Conservation (phyloP, 1,139 yeast species). For the Meyerozyma elateridarum region DNA sequence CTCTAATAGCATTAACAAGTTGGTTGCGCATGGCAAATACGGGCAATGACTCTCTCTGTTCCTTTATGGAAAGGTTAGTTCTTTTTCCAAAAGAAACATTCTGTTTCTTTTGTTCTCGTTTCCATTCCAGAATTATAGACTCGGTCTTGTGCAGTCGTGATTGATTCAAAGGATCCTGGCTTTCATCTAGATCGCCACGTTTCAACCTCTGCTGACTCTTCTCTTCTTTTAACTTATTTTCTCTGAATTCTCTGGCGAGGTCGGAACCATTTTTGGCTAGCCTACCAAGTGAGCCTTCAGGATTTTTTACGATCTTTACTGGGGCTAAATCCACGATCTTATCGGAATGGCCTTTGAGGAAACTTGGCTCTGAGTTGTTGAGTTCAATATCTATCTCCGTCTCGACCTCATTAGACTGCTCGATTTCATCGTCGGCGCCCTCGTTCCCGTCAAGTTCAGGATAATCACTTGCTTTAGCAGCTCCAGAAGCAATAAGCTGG, state of each 20-base stretch:
- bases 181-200: no score
- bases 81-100: constrained; percentile 51
- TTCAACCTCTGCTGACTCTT: constrained; percentile 42
- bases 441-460: constrained; percentile 47
- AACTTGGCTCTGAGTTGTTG: constrained; percentile 64
- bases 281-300: constrained; percentile 74
- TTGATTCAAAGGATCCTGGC: constrained; percentile 16
- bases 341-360: constrained; percentile 55
- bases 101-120: constrained; percentile 34
- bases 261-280: constrained; percentile 77
- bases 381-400: constrained; percentile 71
- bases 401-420: constrained; percentile 36
- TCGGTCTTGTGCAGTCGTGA: constrained; percentile 14
- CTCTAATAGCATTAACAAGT: constrained; percentile 51
- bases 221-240: constrained; percentile 47
- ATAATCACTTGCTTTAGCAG: constrained; percentile 60
- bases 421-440: constrained; percentile 16
- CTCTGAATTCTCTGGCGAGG: constrained; percentile 62
- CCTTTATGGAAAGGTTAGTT: constrained; percentile 48
- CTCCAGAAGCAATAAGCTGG: constrained; percentile 80
- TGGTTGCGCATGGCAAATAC: constrained; percentile 60
- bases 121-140: constrained; percentile 44
- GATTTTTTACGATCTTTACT: constrained; percentile 56
- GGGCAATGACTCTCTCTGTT: constrained; percentile 69
- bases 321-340: constrained; percentile 44